These are phyloP conservation scores for Cytospora piceae DNA, from an alignment of 2,329 filamentous ascomycete genomes.

Conservation along the genomic window DNA sequence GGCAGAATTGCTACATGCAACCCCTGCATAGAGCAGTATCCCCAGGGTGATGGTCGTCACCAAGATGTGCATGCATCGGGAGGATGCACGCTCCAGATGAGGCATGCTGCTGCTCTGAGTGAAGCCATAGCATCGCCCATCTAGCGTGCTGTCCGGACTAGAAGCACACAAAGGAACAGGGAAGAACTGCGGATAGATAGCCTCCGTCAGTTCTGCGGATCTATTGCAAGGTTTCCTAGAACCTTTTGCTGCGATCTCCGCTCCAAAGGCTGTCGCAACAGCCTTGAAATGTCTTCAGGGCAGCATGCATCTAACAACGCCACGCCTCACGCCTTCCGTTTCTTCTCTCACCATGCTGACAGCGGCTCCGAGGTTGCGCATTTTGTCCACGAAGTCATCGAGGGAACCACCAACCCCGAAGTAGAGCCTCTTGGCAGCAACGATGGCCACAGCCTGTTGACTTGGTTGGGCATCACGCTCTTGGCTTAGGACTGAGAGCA, in stretches of 20 bases:
- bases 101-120: background rate
- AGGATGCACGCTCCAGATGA: background rate
- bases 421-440: slow-evolving; percentile 80
- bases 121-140: background rate
- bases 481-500: slow-evolving; percentile 60
- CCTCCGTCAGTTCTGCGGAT: background rate
- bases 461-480: slow-evolving; percentile 44
- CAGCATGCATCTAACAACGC: slow-evolving; percentile 59
- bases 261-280: background rate
- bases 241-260: background rate
- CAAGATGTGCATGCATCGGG: background rate
- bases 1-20: background rate
- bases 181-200: background rate
- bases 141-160: background rate
- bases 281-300: slow-evolving; percentile 28
- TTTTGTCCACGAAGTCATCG: slow-evolving; percentile 68
- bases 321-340: slow-evolving; percentile 62
- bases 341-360: slow-evolving; percentile 61
- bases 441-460: slow-evolving; percentile 61
- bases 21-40: background rate
- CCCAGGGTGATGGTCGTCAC: background rate
- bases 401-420: slow-evolving; percentile 85
- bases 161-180: background rate
- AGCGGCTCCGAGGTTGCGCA: slow-evolving; percentile 51
- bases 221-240: background rate